Base-by-base conservation (phyloP, 495 filamentous ascomycete genomes). In the Penicillium goetzii region DNA sequence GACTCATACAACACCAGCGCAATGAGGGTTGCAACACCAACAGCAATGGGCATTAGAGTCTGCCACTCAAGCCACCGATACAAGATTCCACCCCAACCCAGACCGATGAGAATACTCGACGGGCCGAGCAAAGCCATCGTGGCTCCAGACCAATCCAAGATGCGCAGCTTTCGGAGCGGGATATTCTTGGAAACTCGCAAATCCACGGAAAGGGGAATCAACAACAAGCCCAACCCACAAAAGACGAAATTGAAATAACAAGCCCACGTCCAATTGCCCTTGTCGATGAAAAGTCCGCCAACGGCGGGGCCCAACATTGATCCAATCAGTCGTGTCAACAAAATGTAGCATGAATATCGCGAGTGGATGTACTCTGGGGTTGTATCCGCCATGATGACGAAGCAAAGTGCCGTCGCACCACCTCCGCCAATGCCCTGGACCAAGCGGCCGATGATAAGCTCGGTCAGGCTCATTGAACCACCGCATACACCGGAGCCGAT, bases 371-470 rank as follows among this genome's bases (percentile, higher is more conserved):
- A 63, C 45, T 77, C 68, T 0, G 81, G 80, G 15, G 82, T 84
- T 4, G 90, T 72, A 63, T 92, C 89, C 0, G 88, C 85, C 60
- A 93, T 79, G 3, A 91, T 67, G 50, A 91, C 84, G 65, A 89
- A 85, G 2, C 85, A 86, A 36, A 92, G 71, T 9, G 80, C 80
- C 45, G 87, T 81, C 12, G 90, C 80, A 1, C 89, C 90, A 23
- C 90, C 90, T 21, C 88, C 88, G 25, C 90, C 90, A n/a, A 90
- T 76, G 21, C 90, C 90, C 58, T 92, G 90, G 15, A 92, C 75
- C 3, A 83, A 77, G 23, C 90, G 83, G 8, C 89, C 89, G 45
- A 86, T 76, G 23, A 92, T 80, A 38, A 93, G 77, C 25, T 84
- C 69, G 8, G 78, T 79, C 52, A 92, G 86, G 65, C 83, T 82